These are phyloP conservation scores for Cladosporium sp. DNA, from an alignment of 2,329 filamentous ascomycete genomes.

Conservation along the genomic window DNA sequence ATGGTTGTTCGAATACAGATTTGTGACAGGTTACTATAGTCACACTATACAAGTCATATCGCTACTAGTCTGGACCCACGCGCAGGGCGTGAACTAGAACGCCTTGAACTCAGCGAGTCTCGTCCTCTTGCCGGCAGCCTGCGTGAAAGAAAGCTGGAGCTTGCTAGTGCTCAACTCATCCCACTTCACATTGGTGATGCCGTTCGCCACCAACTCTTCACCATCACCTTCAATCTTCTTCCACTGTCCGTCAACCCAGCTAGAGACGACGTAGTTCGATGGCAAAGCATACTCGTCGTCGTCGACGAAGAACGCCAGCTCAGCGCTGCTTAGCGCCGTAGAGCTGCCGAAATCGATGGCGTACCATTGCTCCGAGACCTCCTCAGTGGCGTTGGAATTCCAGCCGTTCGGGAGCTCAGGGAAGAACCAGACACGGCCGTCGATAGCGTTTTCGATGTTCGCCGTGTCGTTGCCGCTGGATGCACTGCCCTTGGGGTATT, in stretches of 20 bases:
- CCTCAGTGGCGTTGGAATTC: conserved; percentile 36
- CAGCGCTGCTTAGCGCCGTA: conserved; percentile 37
- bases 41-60: neutral
- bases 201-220: conserved; percentile 38
- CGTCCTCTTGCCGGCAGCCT: conserved; percentile 37
- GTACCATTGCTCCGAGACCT: conserved; percentile 40
- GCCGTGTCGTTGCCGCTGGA: conserved; percentile 34
- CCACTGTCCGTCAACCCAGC: conserved; percentile 34
- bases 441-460: conserved; percentile 42
- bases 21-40: neutral
- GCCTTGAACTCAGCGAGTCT: conserved; percentile 45
- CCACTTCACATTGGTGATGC: conserved; percentile 42
- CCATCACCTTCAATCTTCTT: conserved; percentile 32
- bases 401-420: conserved; percentile 44
- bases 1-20: neutral
- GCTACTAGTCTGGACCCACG: neutral
- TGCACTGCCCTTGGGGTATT: conserved; percentile 39
- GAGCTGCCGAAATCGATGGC: conserved; percentile 41
- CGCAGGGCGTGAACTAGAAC: conserved; percentile 22
- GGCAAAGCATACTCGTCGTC: conserved; percentile 36
- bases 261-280: conserved; percentile 36
- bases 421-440: conserved; percentile 46
- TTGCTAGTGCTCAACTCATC: conserved; percentile 30
- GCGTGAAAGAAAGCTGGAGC: conserved; percentile 40
- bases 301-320: conserved; percentile 43